Conservation (phyloP, 2,329 filamentous ascomycete species). For the Trichoderma sp. region DNA sequence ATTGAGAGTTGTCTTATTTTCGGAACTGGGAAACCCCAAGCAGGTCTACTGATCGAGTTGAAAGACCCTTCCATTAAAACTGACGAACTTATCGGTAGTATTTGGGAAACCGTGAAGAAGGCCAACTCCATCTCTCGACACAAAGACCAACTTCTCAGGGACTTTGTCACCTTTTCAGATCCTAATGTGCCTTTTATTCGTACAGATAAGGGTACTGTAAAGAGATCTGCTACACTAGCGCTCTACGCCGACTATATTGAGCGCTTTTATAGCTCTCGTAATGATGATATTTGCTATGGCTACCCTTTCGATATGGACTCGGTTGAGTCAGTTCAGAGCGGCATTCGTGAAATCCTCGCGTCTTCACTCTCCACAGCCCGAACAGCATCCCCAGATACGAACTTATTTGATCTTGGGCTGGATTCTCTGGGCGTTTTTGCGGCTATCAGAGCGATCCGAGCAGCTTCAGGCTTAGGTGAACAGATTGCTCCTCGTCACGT, state of each 20-base stretch:
- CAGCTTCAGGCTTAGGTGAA: constrained; percentile 28
- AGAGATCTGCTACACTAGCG: constrained; percentile 38
- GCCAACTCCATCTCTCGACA: constrained; percentile 41
- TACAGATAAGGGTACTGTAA: constrained; percentile 46
- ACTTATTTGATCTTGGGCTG: constrained; percentile 31
- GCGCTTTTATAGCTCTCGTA: constrained; percentile 36
- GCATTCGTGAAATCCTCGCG: neutral
- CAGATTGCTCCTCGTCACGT: neutral
- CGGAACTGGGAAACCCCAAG: constrained; percentile 29
- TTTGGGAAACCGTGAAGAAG: constrained; percentile 44
- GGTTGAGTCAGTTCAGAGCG: neutral
- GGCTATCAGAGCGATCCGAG: constrained; percentile 32
- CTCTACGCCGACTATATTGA: constrained; percentile 47
- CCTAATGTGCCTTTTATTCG: constrained; percentile 42
- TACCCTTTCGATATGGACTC: neutral
- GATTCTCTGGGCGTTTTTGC: constrained; percentile 33
- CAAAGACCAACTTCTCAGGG: constrained; percentile 42
- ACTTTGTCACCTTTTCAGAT: constrained; percentile 41
- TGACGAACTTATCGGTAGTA: constrained; percentile 37
- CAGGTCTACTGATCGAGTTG: constrained; percentile 30
- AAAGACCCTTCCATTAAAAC: constrained; percentile 25
- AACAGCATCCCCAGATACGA: constrained; percentile 23
- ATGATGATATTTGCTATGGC: neutral
- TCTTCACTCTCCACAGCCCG: constrained; percentile 21
- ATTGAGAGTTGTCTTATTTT: constrained; percentile 30